A percentile compares a stretch with the other conserved stretches of the same genome.
Evolutionary conservation across 2,329 filamentous ascomycete species (phyloP).

Genomic region (Colletotrichum acutatum): DNA sequence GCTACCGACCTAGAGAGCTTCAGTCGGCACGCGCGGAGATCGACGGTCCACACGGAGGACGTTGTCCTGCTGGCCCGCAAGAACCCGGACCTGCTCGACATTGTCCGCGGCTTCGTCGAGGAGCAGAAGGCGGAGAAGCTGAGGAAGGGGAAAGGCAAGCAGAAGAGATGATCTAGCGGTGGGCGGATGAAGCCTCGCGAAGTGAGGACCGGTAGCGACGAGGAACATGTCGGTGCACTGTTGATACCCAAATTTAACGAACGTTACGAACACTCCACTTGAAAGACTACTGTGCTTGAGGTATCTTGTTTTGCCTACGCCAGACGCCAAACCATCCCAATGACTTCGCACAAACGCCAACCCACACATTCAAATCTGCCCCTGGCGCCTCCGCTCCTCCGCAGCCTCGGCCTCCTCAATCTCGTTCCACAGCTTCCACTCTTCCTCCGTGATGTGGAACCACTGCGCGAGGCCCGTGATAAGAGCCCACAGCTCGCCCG

Average conservation of each 20-base stretch:
- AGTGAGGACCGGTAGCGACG: too few relatives aligned
- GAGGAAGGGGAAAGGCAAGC: slow-evolving; percentile 33
- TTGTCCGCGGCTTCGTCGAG: slow-evolving; percentile 78
- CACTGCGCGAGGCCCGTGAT: slow-evolving; percentile 52
- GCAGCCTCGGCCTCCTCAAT: slow-evolving; percentile 41
- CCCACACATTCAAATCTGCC: neutral
- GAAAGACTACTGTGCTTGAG: neutral
- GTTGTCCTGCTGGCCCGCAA: slow-evolving; percentile 87
- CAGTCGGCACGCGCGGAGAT: slow-evolving; percentile 81
- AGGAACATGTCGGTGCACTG: neutral
- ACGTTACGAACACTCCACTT: neutral
- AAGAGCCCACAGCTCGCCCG: slow-evolving; percentile 57
- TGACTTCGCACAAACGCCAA: neutral
- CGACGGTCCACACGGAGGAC: slow-evolving; percentile 84
- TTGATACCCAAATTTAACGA: slow-evolving; percentile 24
- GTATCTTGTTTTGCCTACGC: slow-evolving; percentile 2
- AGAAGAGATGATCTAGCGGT: neutral
- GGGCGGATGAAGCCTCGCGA: neutral
- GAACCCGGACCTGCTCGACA: slow-evolving; percentile 84
- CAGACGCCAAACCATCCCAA: neutral
- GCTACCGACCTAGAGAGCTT: slow-evolving; percentile 67
- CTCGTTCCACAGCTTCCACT: slow-evolving; percentile 49
- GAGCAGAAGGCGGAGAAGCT: slow-evolving; percentile 59
- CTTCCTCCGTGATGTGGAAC: slow-evolving; percentile 55
- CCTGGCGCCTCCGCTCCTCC: slow-evolving; percentile 22